phyloP scores from a whole-genome alignment of 2,329 filamentous ascomycete genomes.

The Microcyclosporella mali region DNA sequence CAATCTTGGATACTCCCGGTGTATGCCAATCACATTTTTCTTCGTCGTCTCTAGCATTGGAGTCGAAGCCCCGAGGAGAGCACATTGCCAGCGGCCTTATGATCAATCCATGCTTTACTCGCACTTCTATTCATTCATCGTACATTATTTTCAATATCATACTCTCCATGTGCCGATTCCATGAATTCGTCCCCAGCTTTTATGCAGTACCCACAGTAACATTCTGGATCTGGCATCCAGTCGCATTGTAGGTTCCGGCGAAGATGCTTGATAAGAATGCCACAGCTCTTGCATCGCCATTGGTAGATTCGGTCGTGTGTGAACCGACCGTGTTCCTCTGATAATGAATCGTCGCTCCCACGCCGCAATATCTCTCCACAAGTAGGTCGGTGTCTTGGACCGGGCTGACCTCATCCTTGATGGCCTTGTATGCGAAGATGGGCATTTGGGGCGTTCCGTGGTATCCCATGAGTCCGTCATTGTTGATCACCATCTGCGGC shows the following conservation, averaged over 20 bases:
- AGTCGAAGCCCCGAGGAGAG: too few relatives aligned
- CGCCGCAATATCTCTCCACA: slow-evolving; percentile 35
- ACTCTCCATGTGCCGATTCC: too few relatives aligned
- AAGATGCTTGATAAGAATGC: slow-evolving; percentile 16
- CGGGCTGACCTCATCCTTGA: slow-evolving; percentile 39
- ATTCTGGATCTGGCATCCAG: slow-evolving; percentile 24
- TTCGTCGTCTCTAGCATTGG: too few relatives aligned
- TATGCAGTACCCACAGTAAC: slow-evolving; percentile 16
- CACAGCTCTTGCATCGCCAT: slow-evolving; percentile 29
- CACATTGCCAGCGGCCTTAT: too few relatives aligned
- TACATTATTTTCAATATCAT: too few relatives aligned
- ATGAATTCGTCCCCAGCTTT: too few relatives aligned
- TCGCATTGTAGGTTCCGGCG: slow-evolving; percentile 7
- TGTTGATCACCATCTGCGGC: slow-evolving; percentile 35
- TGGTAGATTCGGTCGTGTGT: slow-evolving; percentile 33
- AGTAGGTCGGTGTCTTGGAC: slow-evolving; percentile 39
- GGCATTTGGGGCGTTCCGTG: slow-evolving; percentile 41
- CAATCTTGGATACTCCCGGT: too few relatives aligned
- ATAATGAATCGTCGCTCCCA: slow-evolving; percentile 37
- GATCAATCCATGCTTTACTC: too few relatives aligned
- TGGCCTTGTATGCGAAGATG: slow-evolving; percentile 45
- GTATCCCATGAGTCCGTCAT: slow-evolving; percentile 34
- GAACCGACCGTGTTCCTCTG: slow-evolving; percentile 38
- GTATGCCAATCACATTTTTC: too few relatives aligned
- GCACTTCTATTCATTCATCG: too few relatives aligned